Base-by-base conservation (phyloP, 164 flowering plant genomes). In the Buxus sempervirens region DNA sequence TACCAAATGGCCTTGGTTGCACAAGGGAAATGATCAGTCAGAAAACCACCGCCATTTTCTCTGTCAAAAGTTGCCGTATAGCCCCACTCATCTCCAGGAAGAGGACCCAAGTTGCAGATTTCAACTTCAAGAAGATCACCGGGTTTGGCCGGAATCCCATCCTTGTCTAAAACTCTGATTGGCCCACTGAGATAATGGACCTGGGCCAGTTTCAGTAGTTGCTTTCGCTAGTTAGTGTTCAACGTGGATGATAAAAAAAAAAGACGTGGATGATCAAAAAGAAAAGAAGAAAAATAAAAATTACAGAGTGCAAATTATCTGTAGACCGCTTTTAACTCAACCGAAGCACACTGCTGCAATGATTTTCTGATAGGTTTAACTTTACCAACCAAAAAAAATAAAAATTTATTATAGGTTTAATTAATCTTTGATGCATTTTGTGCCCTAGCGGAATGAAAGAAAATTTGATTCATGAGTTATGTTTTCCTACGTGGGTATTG, bases 1-100 rank as follows among this genome's bases (percentile, higher is more conserved):
- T 92, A 90, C 98, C 98, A 92, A 71, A 92, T 89, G 22, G 97
- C 96, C 86, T 95, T 95, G 68, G 97, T 87, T 70, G 98, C 97
- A 75, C 82, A 71, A 26, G 97, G 97, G 71, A 95, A 92, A 77
- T 95, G 98, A 61, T 95, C 98, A 0, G 96, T 95, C 69, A 91
- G 77, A 76, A 95, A 92, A 6, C 97, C 96, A 16, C 98, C 98
- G 2, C 97, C 97, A 79, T 95, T 91, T 82, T 95, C 96, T 76
- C 96, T 85, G 76, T 94, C 98, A 74, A 88, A 88, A 59, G 90
- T 79, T 71, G 86, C 97, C 4, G 97, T 94, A 55, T 58, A 91
- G 21, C 97, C 98, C 96, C 98, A 91, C 79, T 95, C 98, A 83
- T 91, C 96, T 28, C 97, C 98, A 20, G 91, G 88, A 9, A 95